These are phyloP conservation scores for Aschersonia sp. DNA, from an alignment of 2,329 filamentous ascomycete genomes.

Conservation along the genomic window DNA sequence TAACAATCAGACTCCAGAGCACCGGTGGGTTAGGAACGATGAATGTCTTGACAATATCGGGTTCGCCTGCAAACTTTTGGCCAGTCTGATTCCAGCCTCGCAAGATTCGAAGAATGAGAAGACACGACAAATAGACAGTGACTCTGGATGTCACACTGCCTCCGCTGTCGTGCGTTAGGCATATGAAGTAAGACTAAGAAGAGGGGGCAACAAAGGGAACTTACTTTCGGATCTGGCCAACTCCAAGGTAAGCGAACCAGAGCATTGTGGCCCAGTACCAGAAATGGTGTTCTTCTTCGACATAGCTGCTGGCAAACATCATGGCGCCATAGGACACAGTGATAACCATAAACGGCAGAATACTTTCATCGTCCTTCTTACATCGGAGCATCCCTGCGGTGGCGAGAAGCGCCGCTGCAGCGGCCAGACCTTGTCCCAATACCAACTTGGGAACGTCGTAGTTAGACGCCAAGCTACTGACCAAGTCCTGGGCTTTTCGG, in stretches of 20 bases:
- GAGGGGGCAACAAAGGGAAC: not conserved
- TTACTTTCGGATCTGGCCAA: constrained; percentile 30
- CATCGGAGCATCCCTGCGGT: constrained; percentile 5
- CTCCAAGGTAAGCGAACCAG: constrained; percentile 46
- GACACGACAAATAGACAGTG: constrained; percentile 26
- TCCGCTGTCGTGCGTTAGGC: constrained; percentile 6
- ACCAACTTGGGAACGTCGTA: constrained; percentile 59
- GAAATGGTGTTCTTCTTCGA: constrained; percentile 96
- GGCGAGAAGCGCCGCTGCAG: constrained; percentile 14
- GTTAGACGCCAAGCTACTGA: constrained; percentile 86
- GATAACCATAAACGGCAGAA: constrained; percentile 32
- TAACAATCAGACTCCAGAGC: constrained; percentile 61
- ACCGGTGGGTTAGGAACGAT: constrained; percentile 47
- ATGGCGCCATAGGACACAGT: constrained; percentile 59
- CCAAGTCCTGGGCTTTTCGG: constrained; percentile 55
- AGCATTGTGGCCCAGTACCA: constrained; percentile 84
- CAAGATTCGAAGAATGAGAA: constrained; percentile 50
- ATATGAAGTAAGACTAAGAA: no score
- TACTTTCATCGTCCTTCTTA: constrained; percentile 3
- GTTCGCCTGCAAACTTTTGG: constrained; percentile 84
- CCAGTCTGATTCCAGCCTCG: constrained; percentile 93
- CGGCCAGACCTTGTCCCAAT: constrained; percentile 26
- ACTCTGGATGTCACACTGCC: constrained; percentile 12
- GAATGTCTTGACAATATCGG: constrained; percentile 68
- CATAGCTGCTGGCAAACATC: constrained; percentile 97